Conservation (phyloP, 2,329 filamentous ascomycete species). For the Pseudocercospora cruenta region DNA sequence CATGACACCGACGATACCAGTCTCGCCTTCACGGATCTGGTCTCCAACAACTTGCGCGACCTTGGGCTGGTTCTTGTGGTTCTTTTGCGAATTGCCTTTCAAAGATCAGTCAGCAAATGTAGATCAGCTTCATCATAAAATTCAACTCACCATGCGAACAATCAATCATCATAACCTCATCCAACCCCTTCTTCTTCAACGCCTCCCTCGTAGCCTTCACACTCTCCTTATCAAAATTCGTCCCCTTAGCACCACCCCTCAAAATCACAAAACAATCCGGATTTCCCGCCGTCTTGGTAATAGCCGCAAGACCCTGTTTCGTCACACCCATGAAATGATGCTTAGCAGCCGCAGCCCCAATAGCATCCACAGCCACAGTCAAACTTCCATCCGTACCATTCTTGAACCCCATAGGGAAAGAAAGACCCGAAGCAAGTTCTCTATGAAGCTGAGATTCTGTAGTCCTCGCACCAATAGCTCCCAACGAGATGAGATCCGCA, state of each 20-base stretch:
- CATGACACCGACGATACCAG: slow-evolving; percentile 92
- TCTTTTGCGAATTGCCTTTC: slow-evolving; percentile 90
- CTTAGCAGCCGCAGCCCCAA: slow-evolving; percentile 75
- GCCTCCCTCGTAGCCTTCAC: slow-evolving; percentile 79
- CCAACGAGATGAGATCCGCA: slow-evolving; percentile 91
- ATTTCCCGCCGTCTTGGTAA: slow-evolving; percentile 90
- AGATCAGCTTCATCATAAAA: background rate
- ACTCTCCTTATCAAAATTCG: slow-evolving; percentile 88
- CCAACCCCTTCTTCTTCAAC: slow-evolving; percentile 79
- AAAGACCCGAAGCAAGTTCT: slow-evolving; percentile 90
- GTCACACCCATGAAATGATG: slow-evolving; percentile 99
- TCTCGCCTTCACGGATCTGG: slow-evolving; percentile 85
- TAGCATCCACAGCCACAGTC: slow-evolving; percentile 90
- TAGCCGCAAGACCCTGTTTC: slow-evolving; percentile 93
- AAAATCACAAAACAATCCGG: slow-evolving; percentile 98
- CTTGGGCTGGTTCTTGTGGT: slow-evolving; percentile 96
- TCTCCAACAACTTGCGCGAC: slow-evolving; percentile 81
- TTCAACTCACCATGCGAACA: slow-evolving; percentile 83
- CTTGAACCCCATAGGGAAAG: slow-evolving; percentile 99
- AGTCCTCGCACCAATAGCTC: slow-evolving; percentile 92
- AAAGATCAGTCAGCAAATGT: background rate
- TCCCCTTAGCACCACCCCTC: slow-evolving; percentile 85
- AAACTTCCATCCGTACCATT: slow-evolving; percentile 96
- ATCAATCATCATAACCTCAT: slow-evolving; percentile 93
- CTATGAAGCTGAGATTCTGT: slow-evolving; percentile 97